Evolutionary conservation across 176 grass and related monocot species (phyloP), one percentile per base, ranked within the genome.

Genomic region (Aegilops longissima): DNA sequence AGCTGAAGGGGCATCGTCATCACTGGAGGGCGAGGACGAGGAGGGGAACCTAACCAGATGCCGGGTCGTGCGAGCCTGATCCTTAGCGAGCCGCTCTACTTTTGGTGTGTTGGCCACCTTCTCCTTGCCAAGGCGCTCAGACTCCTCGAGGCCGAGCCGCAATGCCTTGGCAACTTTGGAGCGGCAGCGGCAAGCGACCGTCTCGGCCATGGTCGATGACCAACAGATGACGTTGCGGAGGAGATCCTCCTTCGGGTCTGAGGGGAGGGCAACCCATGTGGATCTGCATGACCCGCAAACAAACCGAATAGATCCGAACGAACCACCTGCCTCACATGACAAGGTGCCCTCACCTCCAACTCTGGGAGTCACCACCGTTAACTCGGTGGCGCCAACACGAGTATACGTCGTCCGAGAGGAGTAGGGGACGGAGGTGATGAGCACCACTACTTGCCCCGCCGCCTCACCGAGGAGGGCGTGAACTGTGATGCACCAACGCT

Each of bases 401-500:
- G 49, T 52, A 17, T 5, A 17, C 54, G 8, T 58, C 18, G 0
- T 20, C 6, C 2, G 14, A 6, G 54, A 58, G 6, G 54, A 58
- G 54, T 14, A 20, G 17, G 54, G 17, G 54, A 20, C 1, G 2
- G 54, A 58, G 5, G 54, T 58, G 54, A 58, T 52, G 49, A 1
- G 49, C 14, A 0, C 49, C 49, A 52, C 14, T 52, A 6, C 5
- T 17, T 1, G 1, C 49, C 49, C 1, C 5, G 5, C 49, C 49
- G 5, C 49, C 49, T 52, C 49, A 52, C 49, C 0, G 1, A 17
- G 49, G 14, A 52, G 49, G 49, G 5, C 49, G 1, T 1, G 49
- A 0, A 52, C 49, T 5, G 1, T 0, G 49, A 52, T 17, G 14
- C 1, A 5, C 5, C 0, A 52, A 0, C 14, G 14, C 1, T 16